These are phyloP conservation scores for Sporisorium exsertum DNA, from an alignment of 1,284 basidiomycete genomes.

Conservation along the genomic window DNA sequence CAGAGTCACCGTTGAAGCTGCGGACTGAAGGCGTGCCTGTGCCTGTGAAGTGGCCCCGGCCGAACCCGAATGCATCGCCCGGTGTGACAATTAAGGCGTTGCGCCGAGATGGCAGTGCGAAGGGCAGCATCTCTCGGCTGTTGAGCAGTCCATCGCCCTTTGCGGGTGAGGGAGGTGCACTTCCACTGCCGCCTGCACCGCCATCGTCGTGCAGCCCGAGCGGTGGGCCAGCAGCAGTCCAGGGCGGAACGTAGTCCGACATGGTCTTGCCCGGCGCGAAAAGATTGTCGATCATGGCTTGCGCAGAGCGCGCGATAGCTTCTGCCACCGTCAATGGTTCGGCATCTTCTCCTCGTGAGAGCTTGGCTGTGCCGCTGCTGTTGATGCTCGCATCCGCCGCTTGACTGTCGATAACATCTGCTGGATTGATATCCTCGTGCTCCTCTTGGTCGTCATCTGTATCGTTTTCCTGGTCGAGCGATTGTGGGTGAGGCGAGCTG, in stretches of 20 bases:
- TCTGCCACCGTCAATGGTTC: slow-evolving; percentile 48
- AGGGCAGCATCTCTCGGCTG: slow-evolving; percentile 89
- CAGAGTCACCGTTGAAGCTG: slow-evolving; percentile 38
- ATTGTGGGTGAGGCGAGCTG: neutral
- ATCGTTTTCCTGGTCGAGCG: slow-evolving; percentile 21
- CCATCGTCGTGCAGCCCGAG: slow-evolving; percentile 41
- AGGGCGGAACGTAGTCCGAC: slow-evolving; percentile 59
- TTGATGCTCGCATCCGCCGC: slow-evolving; percentile 29
- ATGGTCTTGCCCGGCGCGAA: slow-evolving; percentile 57
- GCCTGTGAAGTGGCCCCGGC: slow-evolving; percentile 60
- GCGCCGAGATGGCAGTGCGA: slow-evolving; percentile 83
- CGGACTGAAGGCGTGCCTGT: slow-evolving; percentile 57
- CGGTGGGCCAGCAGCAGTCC: slow-evolving; percentile 49
- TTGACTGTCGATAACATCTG: slow-evolving; percentile 7
- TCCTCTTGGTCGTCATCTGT: neutral
- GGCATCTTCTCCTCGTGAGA: neutral
- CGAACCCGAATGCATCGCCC: slow-evolving; percentile 71
- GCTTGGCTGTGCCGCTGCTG: slow-evolving; percentile 43
- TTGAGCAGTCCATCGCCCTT: slow-evolving; percentile 73
- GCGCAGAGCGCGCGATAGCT: slow-evolving; percentile 34
- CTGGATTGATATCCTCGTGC: slow-evolving; percentile 6
- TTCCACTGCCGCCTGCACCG: neutral
- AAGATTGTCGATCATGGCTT: slow-evolving; percentile 54
- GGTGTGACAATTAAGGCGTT: slow-evolving; percentile 78
- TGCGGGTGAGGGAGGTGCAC: slow-evolving; percentile 30